Conservation (phyloP, 805 yeast species). For the Schizosaccharomyces osmophilus region DNA sequence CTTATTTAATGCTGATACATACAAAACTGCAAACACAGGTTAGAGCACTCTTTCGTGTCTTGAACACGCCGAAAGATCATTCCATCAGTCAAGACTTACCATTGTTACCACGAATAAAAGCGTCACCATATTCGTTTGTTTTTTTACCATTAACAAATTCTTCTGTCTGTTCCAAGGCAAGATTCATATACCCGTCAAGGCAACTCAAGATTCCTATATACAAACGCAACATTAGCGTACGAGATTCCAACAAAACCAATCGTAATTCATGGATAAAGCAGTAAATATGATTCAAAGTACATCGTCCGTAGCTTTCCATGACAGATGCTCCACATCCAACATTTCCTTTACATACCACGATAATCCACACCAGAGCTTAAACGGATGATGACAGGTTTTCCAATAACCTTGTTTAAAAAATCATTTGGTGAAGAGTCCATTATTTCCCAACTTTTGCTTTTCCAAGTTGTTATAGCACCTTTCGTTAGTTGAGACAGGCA, state of each 20-base stretch:
- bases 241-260: background rate
- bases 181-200: slow-evolving; percentile 92
- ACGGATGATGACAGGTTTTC: slow-evolving; percentile 58
- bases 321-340: background rate
- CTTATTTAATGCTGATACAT: background rate
- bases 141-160: slow-evolving; percentile 32
- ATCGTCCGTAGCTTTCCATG: no score
- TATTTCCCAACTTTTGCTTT: background rate
- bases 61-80: no score
- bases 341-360: slow-evolving; percentile 22
- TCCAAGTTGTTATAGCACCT: no score
- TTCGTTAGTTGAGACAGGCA: background rate
- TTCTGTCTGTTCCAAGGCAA: slow-evolving; percentile 54
- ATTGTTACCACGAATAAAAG: slow-evolving; percentile 67
- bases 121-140: slow-evolving; percentile 42
- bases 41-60: background rate
- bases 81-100: slow-evolving; percentile 23
- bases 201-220: slow-evolving; percentile 36
- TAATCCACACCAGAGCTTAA: slow-evolving; percentile 72
- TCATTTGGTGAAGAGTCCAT: background rate
- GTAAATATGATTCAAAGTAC: background rate
- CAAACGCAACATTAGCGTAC: background rate
- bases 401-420: slow-evolving; percentile 57
- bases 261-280: background rate
- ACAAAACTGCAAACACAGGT: background rate